Base-by-base conservation (phyloP, 148 eudicot genomes). In the Spergularia marina region DNA sequence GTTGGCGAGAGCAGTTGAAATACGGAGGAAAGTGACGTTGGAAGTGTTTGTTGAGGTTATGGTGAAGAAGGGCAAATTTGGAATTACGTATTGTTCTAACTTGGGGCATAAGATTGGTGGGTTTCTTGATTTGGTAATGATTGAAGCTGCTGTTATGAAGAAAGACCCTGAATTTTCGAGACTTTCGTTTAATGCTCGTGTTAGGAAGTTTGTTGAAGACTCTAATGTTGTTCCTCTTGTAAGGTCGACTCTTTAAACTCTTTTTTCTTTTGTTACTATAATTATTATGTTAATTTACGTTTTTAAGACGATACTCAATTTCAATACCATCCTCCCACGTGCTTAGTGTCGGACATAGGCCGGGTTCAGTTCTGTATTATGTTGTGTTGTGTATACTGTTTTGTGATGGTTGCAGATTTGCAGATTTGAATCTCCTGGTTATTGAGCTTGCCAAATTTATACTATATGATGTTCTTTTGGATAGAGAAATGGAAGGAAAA, bases 91-190 rank as follows among this genome's bases (percentile, higher is more conserved):
- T 64, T 70, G 80, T 3, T 82, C 79, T 11, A 94, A 91, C 87
- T 62, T 94, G 85, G 87, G 83, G 20, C 70, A 83, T 3, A 76
- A 66, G 59, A 62, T 88, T 59, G 66, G 82, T 44, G 91, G 76
- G 3, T 94, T 87, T 76, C 25, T 94, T 67, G 98, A 94, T 80
- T 86, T 79, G 83, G 91, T 91, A 5, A 88, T 94, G 93, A 91
- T 94, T 85, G 85, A 85, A 56, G 95, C 95, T 80, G 95, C 91
- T 74, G 59, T 81, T 16, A 77, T 94, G 98, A 94, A 91, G 81
- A 82, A 79, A 58, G 73, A 78, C 68, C 83, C 82, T 20, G 87
- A 90, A 25, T 91, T 78, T 75, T 80, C 86, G 7, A 65, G 69
- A 21, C 71, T 88, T 51, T 84, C 95, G 2, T 94, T 88, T 76